Conservation (phyloP, 2,329 filamentous ascomycete genomes). For the Phaeosphaeriaceae sp. region DNA sequence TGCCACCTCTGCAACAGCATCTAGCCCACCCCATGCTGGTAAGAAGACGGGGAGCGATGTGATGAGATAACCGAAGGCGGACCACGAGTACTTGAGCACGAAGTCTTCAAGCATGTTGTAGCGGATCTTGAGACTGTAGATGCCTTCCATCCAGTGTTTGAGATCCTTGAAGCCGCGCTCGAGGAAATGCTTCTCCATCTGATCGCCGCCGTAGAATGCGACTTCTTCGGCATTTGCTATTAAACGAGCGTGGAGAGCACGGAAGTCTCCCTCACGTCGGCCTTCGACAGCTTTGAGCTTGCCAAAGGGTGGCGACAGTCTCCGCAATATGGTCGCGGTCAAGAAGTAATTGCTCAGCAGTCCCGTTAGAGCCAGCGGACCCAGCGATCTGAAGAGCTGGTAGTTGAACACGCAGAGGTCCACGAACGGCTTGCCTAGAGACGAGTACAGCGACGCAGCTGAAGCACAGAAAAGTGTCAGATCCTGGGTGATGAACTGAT, state of each 20-base stretch:
- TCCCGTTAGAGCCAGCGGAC: slow-evolving; percentile 84
- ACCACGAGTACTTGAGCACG: slow-evolving; percentile 98
- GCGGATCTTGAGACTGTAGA: slow-evolving; percentile 95
- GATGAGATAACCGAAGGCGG: slow-evolving; percentile 92
- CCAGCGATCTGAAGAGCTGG: slow-evolving; percentile 90
- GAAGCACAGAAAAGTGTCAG: slow-evolving; percentile 93
- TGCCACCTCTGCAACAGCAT: slow-evolving; percentile 73
- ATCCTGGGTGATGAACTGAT: slow-evolving; percentile 98
- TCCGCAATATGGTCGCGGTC: slow-evolving; percentile 87
- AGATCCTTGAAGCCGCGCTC: slow-evolving; percentile 92
- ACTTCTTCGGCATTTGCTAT: slow-evolving; percentile 98
- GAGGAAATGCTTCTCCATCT: slow-evolving; percentile 92
- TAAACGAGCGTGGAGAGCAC: slow-evolving; percentile 86
- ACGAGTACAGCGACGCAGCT: slow-evolving; percentile 92
- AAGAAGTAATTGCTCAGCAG: slow-evolving; percentile 92
- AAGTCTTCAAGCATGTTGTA: slow-evolving; percentile 99
- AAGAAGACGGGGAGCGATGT: slow-evolving; percentile 94
- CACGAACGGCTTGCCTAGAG: slow-evolving; percentile 96
- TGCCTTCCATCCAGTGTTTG: slow-evolving; percentile 96
- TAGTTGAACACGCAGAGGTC: slow-evolving; percentile 98
- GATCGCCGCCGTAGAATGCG: slow-evolving; percentile 94
- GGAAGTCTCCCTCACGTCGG: slow-evolving; percentile 92
- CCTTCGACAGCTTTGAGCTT: slow-evolving; percentile 97
- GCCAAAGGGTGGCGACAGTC: slow-evolving; percentile 91
- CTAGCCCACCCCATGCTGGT: slow-evolving; percentile 89